phyloP scores from a whole-genome alignment of 768 basidiomycete genomes.

The Suillus plorans region DNA sequence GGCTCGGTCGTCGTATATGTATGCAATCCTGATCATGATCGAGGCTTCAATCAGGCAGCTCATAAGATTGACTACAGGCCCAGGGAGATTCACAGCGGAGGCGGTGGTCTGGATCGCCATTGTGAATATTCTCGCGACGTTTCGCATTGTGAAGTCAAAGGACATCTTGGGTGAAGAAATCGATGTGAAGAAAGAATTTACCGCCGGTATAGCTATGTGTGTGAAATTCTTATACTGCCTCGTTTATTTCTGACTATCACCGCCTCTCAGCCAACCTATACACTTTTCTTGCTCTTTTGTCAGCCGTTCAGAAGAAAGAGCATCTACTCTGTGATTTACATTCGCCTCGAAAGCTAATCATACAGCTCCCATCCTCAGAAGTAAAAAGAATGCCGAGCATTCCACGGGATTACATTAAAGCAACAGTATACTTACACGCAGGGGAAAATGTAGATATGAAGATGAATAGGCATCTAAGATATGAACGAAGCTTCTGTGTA shows the following conservation, averaged over 20 bases:
- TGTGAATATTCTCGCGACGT: slow-evolving; percentile 23
- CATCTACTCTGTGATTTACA: neutral
- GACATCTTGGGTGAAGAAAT: slow-evolving; percentile 23
- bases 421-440: neutral
- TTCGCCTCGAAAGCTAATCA: neutral
- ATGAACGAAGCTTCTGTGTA: slow-evolving; percentile 94
- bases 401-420: neutral
- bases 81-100: slow-evolving; percentile 25
- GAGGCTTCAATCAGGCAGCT: neutral
- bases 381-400: neutral
- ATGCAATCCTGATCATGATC: neutral
- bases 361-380: neutral
- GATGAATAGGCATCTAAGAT: slow-evolving; percentile 38
- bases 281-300: slow-evolving; percentile 24
- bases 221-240: neutral
- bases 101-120: slow-evolving; percentile 21
- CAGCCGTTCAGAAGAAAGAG: slow-evolving; percentile 15
- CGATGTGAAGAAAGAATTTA: slow-evolving; percentile 20
- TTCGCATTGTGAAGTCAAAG: slow-evolving; percentile 22
- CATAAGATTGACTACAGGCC: slow-evolving; percentile 9
- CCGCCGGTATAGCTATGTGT: slow-evolving; percentile 22
- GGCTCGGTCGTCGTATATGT: slow-evolving; percentile 27
- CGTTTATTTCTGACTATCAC: neutral
- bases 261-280: slow-evolving; percentile 17
- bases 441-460: neutral